Base-by-base conservation (phyloP, 306 rosid genomes). In the Quercus gilva region DNA sequence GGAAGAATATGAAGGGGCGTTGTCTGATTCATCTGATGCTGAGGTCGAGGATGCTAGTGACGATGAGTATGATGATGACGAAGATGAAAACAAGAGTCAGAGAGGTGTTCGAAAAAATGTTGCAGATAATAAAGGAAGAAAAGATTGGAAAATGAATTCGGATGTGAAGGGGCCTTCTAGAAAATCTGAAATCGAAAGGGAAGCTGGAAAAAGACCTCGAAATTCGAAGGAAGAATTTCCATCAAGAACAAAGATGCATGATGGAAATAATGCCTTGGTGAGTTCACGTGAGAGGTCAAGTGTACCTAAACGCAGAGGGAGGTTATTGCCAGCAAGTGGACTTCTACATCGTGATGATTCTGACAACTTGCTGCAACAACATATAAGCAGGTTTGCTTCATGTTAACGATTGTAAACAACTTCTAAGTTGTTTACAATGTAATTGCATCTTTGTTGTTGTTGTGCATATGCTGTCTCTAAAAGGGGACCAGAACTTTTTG, bases 111-210 rank as follows among this genome's bases (percentile, higher is more conserved):
- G 5, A 52, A 80, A 75, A 86, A 61, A 68, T 74, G 78, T 35
- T 65, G 71, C 21, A 21, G 69, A 31, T 59, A 31, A 45, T 21
- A 74, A 81, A 76, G 76, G 78, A 31, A 77, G 76, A 76, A 56
- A 23, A 65, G 67, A 13, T 33, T 37, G 78, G 79, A 76, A 55
- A 84, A 76, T 20, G 19, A 79, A 86, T 53, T 57, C 26, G 3
- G 73, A 52, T 68, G 52, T 6, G 17, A 35, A 75, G 73, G 74
- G 49, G 57, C 83, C 78, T 74, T 72, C 20, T 17, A 77, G 86
- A 82, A 71, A 84, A 75, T 71, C 71, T 81, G 63, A n/a, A 43
- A 67, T 85, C 56, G 84, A 83, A 74, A 74, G 87, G 72, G 73
- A 76, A 1, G 60, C 2, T 63, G 76, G 75, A 64, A 82, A 76